These are phyloP conservation scores for Kernera saxatilis DNA, from an alignment of 345 rosid genomes.

Conservation along the genomic window DNA sequence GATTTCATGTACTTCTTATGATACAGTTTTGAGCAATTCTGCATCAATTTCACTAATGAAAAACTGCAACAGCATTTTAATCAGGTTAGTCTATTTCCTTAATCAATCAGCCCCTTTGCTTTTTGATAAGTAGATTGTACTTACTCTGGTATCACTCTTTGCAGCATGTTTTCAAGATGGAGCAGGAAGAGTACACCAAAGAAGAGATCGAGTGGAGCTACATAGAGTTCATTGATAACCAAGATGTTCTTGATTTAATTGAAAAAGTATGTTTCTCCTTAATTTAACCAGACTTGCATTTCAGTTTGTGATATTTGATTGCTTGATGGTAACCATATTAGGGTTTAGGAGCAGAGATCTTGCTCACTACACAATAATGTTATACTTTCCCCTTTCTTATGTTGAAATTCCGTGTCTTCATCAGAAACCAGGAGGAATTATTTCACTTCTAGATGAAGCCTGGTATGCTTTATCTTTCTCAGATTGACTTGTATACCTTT, in stretches of 20 bases:
- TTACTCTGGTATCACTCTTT: slow-evolving; percentile 17
- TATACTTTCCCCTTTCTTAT: slow-evolving; percentile 13
- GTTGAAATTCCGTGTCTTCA: slow-evolving; percentile 2
- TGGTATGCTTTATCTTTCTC: slow-evolving; percentile 48
- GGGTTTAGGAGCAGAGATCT: slow-evolving; percentile 3
- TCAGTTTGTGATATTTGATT: slow-evolving; percentile 8
- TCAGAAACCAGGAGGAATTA: slow-evolving; percentile 95
- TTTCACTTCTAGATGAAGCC: slow-evolving; percentile 94
- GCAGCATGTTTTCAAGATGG: slow-evolving; percentile 97
- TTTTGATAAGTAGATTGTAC: slow-evolving; percentile 1
- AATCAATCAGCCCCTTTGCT: background rate
- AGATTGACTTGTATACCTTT: slow-evolving; percentile 24
- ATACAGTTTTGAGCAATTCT: slow-evolving; percentile 87
- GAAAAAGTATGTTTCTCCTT: slow-evolving; percentile 50
- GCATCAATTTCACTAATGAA: slow-evolving; percentile 93
- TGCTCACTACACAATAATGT: background rate
- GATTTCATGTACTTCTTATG: slow-evolving; percentile 13
- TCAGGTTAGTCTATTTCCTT: slow-evolving; percentile 43
- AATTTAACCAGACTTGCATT: background rate
- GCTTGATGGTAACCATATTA: background rate
- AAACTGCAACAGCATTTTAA: slow-evolving; percentile 94
- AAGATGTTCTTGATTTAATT: slow-evolving; percentile 80
- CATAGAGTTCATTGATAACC: slow-evolving; percentile 85
- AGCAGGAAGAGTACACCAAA: slow-evolving; percentile 83
- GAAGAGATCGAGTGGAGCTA: slow-evolving; percentile 94